These are phyloP conservation scores for Cucurbita moschata DNA, from an alignment of 306 rosid species.

Conservation along the genomic window DNA sequence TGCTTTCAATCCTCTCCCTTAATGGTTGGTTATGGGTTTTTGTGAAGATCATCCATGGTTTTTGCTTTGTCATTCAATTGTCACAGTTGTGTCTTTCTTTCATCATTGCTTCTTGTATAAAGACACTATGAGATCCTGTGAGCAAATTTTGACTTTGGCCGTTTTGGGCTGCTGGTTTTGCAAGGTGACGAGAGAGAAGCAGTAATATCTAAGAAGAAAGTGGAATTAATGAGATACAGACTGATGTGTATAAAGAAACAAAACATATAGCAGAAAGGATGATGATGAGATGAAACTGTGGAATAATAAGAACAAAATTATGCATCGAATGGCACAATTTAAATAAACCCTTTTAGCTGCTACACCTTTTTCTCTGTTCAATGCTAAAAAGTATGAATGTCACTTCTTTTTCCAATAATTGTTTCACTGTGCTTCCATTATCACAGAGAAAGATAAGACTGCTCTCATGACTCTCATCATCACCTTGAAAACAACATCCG, in stretches of 20 bases:
- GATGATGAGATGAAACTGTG: background rate
- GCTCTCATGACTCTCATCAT: background rate
- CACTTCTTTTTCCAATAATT: constrained; percentile 5
- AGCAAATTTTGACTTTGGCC: background rate
- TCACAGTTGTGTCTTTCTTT: background rate
- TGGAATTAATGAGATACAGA: constrained; percentile 21
- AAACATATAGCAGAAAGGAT: background rate
- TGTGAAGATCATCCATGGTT: background rate
- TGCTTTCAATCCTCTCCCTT: background rate
- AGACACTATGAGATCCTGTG: background rate
- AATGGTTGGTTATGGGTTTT: background rate
- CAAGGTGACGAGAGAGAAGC: background rate
- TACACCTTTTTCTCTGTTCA: constrained; percentile 3
- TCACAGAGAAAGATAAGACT: background rate
- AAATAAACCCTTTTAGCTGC: constrained; percentile 5
- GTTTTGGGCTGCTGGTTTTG: background rate
- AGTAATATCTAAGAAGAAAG: background rate
- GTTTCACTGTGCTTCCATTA: background rate
- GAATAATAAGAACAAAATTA: background rate
- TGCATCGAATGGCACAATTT: constrained; percentile 4
- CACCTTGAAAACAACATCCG: background rate
- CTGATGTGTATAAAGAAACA: constrained; percentile 15
- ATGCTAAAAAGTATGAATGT: background rate
- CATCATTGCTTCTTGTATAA: background rate
- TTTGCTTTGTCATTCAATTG: background rate